Conservation (phyloP, 75 land plant species). For the Picea glauca region DNA sequence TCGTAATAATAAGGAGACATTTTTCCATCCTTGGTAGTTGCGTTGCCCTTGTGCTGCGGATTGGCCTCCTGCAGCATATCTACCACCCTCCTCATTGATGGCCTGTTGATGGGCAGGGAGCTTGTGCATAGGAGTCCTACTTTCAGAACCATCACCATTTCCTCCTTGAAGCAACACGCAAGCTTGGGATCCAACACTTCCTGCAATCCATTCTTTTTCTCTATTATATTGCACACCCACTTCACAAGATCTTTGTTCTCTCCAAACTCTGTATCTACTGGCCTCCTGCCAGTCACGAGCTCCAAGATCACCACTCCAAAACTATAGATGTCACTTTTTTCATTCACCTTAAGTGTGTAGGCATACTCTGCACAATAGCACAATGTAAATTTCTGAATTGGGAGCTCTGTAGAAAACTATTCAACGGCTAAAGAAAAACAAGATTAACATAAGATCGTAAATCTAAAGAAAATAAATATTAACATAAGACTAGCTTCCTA, state of each 20-base stretch:
- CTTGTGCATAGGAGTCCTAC: conserved; percentile 72
- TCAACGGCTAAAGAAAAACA: neutral
- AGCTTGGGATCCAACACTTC: conserved; percentile 63
- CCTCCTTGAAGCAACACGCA: conserved; percentile 39
- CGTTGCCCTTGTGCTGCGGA: conserved; percentile 15
- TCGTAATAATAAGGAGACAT: too few relatives aligned
- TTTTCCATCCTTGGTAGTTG: neutral
- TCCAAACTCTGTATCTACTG: conserved; percentile 19
- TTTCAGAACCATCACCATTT: conserved; percentile 54
- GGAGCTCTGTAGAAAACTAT: neutral
- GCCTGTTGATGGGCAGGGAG: conserved; percentile 69
- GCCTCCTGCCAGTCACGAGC: conserved; percentile 30
- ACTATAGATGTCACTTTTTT: conserved; percentile 31
- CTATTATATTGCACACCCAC: conserved; percentile 16
- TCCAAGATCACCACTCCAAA: conserved; percentile 39
- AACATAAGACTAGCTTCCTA: too few relatives aligned
- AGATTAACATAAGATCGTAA: too few relatives aligned
- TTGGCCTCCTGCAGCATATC: conserved; percentile 59
- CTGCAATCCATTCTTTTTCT: conserved; percentile 47
- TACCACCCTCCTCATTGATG: conserved; percentile 77
- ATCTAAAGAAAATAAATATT: too few relatives aligned
- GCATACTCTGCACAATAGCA: conserved; percentile 32
- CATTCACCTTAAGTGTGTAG: conserved; percentile 37
- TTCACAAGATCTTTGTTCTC: conserved; percentile 21
- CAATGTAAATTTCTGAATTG: neutral